Conservation (phyloP, 2,329 filamentous ascomycete genomes). For the Fusarium coffeatum region DNA sequence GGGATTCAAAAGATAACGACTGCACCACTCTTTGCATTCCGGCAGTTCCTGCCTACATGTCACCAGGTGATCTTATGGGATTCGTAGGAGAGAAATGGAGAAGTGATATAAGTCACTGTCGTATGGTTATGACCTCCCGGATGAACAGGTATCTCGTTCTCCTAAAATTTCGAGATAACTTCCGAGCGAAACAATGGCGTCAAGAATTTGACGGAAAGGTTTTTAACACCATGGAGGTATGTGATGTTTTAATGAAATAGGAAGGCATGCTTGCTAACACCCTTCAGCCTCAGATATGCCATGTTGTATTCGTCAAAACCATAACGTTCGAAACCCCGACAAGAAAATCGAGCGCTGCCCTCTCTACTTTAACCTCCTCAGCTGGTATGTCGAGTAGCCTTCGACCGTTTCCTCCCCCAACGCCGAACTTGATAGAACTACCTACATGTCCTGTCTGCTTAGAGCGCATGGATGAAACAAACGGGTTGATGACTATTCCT, state of each 20-base stretch:
- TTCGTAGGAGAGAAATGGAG: slow-evolving; percentile 91
- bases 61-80: slow-evolving; percentile 88
- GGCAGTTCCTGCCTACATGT: slow-evolving; percentile 93
- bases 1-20: slow-evolving; percentile 61
- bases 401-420: slow-evolving; percentile 73
- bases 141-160: slow-evolving; percentile 95
- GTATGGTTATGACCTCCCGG: slow-evolving; percentile 89
- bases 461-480: slow-evolving; percentile 98
- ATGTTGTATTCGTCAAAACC: slow-evolving; percentile 93
- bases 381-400: slow-evolving; percentile 58
- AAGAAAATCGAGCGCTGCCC: slow-evolving; percentile 62
- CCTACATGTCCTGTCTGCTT: slow-evolving; percentile 97
- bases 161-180: slow-evolving; percentile 87
- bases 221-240: slow-evolving; percentile 90
- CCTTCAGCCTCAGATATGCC: slow-evolving; percentile 86
- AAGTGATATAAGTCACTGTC: slow-evolving; percentile 89
- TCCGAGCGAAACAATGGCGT: slow-evolving; percentile 82
- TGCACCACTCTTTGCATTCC: slow-evolving; percentile 93
- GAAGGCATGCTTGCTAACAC: slow-evolving; percentile 27
- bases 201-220: slow-evolving; percentile 91
- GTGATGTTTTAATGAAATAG: slow-evolving; percentile 3
- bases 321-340: slow-evolving; percentile 82
- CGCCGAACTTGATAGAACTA: slow-evolving; percentile 87
- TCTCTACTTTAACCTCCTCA: slow-evolving; percentile 67
- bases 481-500: slow-evolving; percentile 91